phyloP scores from a whole-genome alignment of 2,329 filamentous ascomycete genomes.

The Chaetomium sp. region DNA sequence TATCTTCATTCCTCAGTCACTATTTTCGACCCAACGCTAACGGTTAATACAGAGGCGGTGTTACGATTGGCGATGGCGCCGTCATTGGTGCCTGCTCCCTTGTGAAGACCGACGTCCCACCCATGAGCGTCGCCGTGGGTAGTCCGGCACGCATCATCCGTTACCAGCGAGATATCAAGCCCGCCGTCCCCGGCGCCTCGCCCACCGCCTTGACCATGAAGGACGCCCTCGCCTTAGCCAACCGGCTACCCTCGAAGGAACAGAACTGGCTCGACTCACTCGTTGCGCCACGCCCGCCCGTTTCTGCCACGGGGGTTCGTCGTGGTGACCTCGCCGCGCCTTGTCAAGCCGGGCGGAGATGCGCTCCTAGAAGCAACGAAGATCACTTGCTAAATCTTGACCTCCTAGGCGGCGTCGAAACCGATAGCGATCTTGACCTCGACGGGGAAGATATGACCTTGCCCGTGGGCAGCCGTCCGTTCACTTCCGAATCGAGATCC shows the following conservation, averaged over 20 bases:
- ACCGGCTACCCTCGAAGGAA: constrained; percentile 1
- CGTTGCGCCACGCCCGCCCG: too few relatives aligned
- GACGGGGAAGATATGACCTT: too few relatives aligned
- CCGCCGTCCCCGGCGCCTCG: neutral
- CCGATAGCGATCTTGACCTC: too few relatives aligned
- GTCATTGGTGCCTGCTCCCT: constrained; percentile 28
- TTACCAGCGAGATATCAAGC: constrained; percentile 9
- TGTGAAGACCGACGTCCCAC: constrained; percentile 25
- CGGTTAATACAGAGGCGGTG: constrained; percentile 23
- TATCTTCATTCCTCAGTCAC: neutral
- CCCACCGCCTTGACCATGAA: constrained; percentile 4
- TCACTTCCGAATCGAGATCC: too few relatives aligned
- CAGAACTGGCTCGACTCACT: too few relatives aligned
- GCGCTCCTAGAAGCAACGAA: too few relatives aligned
- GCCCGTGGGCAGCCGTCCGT: too few relatives aligned
- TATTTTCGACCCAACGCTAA: neutral
- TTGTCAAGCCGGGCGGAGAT: too few relatives aligned
- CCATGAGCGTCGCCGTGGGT: constrained; percentile 25
- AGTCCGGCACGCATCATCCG: constrained; percentile 23
- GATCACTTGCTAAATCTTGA: too few relatives aligned
- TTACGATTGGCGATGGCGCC: constrained; percentile 27
- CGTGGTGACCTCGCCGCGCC: too few relatives aligned
- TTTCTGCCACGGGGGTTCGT: too few relatives aligned
- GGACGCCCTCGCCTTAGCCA: constrained; percentile 15
- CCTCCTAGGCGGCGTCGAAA: too few relatives aligned